Evolutionary conservation across 2,329 filamentous ascomycete genomes (phyloP), one percentile per base, ranked within the genome.

Genomic region (Aspergillus latus): DNA sequence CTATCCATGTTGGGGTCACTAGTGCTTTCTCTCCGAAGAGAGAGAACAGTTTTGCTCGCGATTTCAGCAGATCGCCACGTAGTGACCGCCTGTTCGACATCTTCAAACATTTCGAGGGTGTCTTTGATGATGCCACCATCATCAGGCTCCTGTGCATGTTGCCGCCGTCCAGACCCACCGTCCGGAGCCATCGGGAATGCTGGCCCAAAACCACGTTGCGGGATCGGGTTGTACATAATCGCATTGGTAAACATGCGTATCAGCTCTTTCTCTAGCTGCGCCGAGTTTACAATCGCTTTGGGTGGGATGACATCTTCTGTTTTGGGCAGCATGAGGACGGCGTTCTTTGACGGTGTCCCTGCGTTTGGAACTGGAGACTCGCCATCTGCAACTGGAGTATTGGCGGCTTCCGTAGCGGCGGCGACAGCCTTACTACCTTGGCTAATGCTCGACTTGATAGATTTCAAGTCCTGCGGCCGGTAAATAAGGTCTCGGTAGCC

Each of bases 171-270:
- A 21, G 67, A 70, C 29, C 65, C 71, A 54, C 63, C 66, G 71
- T 63, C 81, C 68, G 62, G 79, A 71, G 59, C 79, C 79, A 70
- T 74, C 49, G 64, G 72, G 61, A 92, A 89, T 0, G 80, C 77
- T 1, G 81, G 78, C 0, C 88, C 88, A 8, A 88, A 85, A 0
- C 88, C 88, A 28, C 87, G 84, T 62, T 89, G 80, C 0, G 88
- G 86, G 60, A 96, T 90, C 0, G 89, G 87, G 66, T 97, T 97
- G 79, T 96, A 99, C 94, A 99, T 97, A 74, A 97, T 89, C 15
- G 94, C 93, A 68, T 97, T 97, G 63, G 92, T 91, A 72, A 97
- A 96, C 90, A 97, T 97, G 66, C 95, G 89, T 65, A 95, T 90
- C 9, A 97, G 79, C 72, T 97, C 93, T 62, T 92, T 90, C 74